Evolutionary conservation across 805 yeast species (phyloP).

Genomic region (Starmerella etchellsii): DNA sequence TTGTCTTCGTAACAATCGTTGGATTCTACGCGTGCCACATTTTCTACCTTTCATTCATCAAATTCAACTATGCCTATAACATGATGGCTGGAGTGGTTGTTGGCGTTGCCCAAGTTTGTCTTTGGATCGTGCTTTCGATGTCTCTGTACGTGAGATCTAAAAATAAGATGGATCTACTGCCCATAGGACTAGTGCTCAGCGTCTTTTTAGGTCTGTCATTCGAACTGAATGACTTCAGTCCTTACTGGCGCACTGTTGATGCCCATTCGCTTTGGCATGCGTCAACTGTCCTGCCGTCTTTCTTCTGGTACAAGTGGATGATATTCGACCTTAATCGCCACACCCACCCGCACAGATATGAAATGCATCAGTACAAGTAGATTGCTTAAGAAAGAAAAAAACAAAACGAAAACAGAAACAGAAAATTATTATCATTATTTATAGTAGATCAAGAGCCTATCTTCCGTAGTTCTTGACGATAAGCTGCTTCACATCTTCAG

Average conservation of each 20-base stretch:
- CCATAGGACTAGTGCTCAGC: conserved; percentile 37
- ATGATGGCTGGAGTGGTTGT: conserved; percentile 78
- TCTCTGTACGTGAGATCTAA: conserved; percentile 16
- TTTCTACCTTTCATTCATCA: conserved; percentile 42
- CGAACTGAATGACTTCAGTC: conserved; percentile 83
- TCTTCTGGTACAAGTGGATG: conserved; percentile 52
- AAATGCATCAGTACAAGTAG: too few species aligned
- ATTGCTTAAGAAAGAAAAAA: too few species aligned
- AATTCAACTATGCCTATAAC: conserved; percentile 88
- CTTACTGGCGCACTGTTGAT: conserved; percentile 54
- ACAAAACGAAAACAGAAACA: too few species aligned
- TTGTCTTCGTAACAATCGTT: conserved; percentile 28
- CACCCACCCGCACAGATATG: too few species aligned
- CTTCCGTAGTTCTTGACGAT: conserved; percentile 12
- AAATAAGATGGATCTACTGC: conserved; percentile 36
- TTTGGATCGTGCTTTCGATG: conserved; percentile 33
- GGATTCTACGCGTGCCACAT: conserved; percentile 53
- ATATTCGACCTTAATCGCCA: conserved; percentile 19
- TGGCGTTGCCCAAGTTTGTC: conserved; percentile 61
- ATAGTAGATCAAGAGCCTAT: background rate
- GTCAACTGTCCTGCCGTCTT: conserved; percentile 70
- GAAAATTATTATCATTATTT: too few species aligned
- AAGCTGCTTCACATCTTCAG: conserved; percentile 23
- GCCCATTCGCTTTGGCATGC: conserved; percentile 94
- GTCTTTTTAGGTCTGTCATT: conserved; percentile 71